Conservation (phyloP, 2,329 filamentous ascomycete genomes). For the Phoma sp. region DNA sequence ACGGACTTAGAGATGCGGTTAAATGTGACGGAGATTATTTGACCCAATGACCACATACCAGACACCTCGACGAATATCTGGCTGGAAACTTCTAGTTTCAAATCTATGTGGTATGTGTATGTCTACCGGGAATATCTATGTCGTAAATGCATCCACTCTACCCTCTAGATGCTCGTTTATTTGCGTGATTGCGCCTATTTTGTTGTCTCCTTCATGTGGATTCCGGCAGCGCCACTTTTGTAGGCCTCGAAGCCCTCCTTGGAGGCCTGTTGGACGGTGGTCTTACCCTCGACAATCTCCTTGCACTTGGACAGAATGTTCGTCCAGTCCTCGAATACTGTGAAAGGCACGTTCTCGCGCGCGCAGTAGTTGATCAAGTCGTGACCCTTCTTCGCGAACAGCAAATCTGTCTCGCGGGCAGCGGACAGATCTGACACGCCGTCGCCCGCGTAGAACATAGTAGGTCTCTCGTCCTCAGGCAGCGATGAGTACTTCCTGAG, state of each 20-base stretch:
- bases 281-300: conserved; percentile 76
- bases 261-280: conserved; percentile 74
- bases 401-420: conserved; percentile 87
- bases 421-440: conserved; percentile 93
- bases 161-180: not conserved
- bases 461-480: conserved; percentile 72
- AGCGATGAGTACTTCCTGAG: conserved; percentile 85
- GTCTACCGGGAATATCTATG: conserved; percentile 22
- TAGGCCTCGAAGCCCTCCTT: conserved; percentile 57
- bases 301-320: conserved; percentile 79
- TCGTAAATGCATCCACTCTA: conserved; percentile 8
- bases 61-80: too few species aligned
- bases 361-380: conserved; percentile 90
- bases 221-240: conserved; percentile 55
- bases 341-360: conserved; percentile 83
- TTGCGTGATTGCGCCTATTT: conserved; percentile 23
- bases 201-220: conserved; percentile 23
- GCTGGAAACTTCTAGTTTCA: conserved; percentile 4
- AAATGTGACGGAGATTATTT: too few species aligned
- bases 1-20: too few species aligned
- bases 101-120: conserved; percentile 13
- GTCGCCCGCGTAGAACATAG: conserved; percentile 93
- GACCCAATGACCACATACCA: too few species aligned
- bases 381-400: conserved; percentile 92
- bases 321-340: conserved; percentile 83